Evolutionary conservation across 352 stramenopile genomes (phyloP), one percentile per base, ranked within the genome.

Genomic region (Aphanomyces cochlioides): DNA sequence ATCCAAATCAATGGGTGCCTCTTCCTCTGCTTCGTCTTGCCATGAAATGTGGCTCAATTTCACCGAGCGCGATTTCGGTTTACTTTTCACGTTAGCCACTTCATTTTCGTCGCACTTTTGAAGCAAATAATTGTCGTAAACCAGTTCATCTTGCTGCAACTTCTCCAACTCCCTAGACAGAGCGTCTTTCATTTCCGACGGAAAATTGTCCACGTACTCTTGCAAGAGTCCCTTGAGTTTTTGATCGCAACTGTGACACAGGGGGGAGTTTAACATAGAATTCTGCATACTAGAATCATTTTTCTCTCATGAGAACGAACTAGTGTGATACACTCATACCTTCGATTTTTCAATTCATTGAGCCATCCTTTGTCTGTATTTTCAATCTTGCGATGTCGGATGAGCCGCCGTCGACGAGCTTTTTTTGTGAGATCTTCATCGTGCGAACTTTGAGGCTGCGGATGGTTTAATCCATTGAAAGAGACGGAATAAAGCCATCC

Each of bases 301-400:
- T 5, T 37, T 19, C 5, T 43, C 3, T 4, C 34, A 69, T 15
- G 39, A 66, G 50, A 48, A 50, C 43, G 10, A 50, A 50, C 10
- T 50, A 1, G 10, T 50, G 1, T 3, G 17, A n/a, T 50, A 28
- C 28, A 28, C 1, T 47, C 8, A 40, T 72, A 90, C 85, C 83
- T 91, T 77, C 83, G 87, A 66, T 92, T 83, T 43, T 92, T 79
- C 34, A 94, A 73, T 69, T 94, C 86, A 60, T 92, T 81, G 67
- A 90, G 91, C 86, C 86, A 94, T 56, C 86, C 88, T 53, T 90
- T 74, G 59, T 91, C 83, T 38, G 77, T 90, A 37, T 83, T 79
- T 34, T 90, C 83, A 19, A 90, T 90, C 58, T 84, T 77, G 7
- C 86, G 82, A 73, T 87, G 84, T 3, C 86, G 82, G 4, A 88